Evolutionary conservation across 73 alveolate genomes (phyloP).

Genomic region (Paramecium tetraurelia): DNA sequence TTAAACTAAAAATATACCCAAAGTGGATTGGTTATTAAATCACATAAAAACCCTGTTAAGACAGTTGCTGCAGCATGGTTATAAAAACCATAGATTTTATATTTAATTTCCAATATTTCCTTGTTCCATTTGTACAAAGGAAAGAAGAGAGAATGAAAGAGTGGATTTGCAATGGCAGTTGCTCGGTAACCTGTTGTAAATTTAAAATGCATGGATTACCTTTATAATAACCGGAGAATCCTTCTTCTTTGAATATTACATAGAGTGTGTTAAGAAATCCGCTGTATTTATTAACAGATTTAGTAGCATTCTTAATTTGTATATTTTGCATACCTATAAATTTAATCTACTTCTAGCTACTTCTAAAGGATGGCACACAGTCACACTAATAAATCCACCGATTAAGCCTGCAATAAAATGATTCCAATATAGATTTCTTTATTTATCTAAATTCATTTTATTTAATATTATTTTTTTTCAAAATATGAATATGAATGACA

Average conservation of each 20-base stretch:
- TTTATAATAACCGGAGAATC: constrained; percentile 51
- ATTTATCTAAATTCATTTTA: constrained; percentile 1
- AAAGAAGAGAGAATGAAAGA: constrained; percentile 53
- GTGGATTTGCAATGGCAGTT: constrained; percentile 49
- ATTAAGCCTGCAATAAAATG: constrained; percentile 54
- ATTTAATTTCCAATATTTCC: background rate
- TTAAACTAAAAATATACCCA: constrained; percentile 44
- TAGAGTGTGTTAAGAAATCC: constrained; percentile 48
- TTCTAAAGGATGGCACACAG: constrained; percentile 58
- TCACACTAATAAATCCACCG: constrained; percentile 52
- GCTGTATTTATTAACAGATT: constrained; percentile 29
- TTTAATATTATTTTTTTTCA: background rate
- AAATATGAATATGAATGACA: constrained; percentile 19
- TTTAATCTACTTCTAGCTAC: constrained; percentile 59
- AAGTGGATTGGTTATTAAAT: constrained; percentile 58
- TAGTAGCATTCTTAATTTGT: constrained; percentile 36
- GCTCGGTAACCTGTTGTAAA: constrained; percentile 47
- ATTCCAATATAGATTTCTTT: constrained; percentile 18
- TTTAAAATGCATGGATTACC: constrained; percentile 11
- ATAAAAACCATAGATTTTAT: background rate
- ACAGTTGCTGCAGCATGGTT: constrained; percentile 51
- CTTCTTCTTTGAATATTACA: constrained; percentile 47
- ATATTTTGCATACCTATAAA: constrained; percentile 24
- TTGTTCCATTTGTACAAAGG: constrained; percentile 48
- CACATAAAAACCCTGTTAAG: constrained; percentile 47